Conservation (phyloP, 805 yeast genomes). For the Dipodascopsis uninucleata region DNA sequence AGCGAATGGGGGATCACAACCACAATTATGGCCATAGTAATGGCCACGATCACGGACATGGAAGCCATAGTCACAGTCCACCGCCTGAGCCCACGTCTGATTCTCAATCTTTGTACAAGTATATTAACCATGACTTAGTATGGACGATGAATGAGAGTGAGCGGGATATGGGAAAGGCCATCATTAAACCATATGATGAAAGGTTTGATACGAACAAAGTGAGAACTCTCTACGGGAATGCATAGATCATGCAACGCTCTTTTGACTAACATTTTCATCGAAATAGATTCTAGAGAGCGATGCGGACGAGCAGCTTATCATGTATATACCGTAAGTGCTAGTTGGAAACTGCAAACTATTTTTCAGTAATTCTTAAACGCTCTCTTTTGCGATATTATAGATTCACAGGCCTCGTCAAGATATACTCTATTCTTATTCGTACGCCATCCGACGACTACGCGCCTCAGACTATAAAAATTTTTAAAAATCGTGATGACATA, state of each 20-base stretch:
- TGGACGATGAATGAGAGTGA: slow-evolving; percentile 61
- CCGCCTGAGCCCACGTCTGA: slow-evolving; percentile 68
- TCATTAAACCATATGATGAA: slow-evolving; percentile 53
- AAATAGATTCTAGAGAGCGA: slow-evolving; percentile 55
- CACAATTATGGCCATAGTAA: slow-evolving; percentile 30
- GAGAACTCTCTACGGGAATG: neutral
- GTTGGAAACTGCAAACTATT: neutral
- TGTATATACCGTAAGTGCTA: slow-evolving; percentile 55
- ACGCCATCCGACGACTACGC: slow-evolving; percentile 56
- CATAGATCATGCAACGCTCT: neutral
- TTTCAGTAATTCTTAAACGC: neutral
- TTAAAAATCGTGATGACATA: slow-evolving; percentile 63
- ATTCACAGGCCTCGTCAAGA: slow-evolving; percentile 68
- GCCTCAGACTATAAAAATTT: slow-evolving; percentile 65
- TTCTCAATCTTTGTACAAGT: slow-evolving; percentile 52
- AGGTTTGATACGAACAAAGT: slow-evolving; percentile 45
- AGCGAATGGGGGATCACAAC: slow-evolving; percentile 10
- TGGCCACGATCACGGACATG: slow-evolving; percentile 38
- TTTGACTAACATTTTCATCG: neutral
- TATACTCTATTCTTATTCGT: slow-evolving; percentile 69
- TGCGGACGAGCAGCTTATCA: slow-evolving; percentile 73
- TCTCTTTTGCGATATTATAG: slow-evolving; percentile 7
- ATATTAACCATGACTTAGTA: slow-evolving; percentile 58
- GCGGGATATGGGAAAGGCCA: slow-evolving; percentile 45
- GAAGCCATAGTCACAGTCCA: slow-evolving; percentile 39